Evolutionary conservation across 179 eudicot species (phyloP).

Genomic region (Spergularia azorica): DNA sequence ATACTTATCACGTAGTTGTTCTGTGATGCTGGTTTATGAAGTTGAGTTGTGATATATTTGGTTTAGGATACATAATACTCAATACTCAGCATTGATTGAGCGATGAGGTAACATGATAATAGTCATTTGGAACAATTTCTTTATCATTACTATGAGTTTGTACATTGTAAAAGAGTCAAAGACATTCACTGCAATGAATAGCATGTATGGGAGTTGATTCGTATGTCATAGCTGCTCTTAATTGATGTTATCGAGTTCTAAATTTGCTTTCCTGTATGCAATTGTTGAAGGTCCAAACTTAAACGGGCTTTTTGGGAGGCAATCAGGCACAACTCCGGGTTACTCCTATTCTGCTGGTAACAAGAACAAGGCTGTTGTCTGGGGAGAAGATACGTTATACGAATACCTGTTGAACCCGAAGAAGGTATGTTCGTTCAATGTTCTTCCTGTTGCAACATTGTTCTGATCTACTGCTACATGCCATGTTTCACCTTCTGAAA

Average conservation of each 20-base stretch:
- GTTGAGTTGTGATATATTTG: too few species aligned
- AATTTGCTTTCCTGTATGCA: neutral
- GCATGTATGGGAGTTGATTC: neutral
- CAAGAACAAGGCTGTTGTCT: slow-evolving; percentile 69
- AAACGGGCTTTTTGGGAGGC: slow-evolving; percentile 83
- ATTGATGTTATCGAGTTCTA: neutral
- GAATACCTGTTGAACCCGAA: slow-evolving; percentile 81
- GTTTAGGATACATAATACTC: too few species aligned
- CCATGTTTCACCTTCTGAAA: too few species aligned
- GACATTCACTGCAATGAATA: neutral
- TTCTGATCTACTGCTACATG: too few species aligned
- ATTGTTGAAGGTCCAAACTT: slow-evolving; percentile 59
- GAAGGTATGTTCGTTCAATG: slow-evolving; percentile 47
- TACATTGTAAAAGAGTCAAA: too few species aligned
- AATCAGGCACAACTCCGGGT: slow-evolving; percentile 75
- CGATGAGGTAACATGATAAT: too few species aligned
- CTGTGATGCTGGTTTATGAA: too few species aligned
- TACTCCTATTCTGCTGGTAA: slow-evolving; percentile 79
- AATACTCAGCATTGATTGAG: too few species aligned
- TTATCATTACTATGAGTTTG: too few species aligned
- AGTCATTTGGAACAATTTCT: too few species aligned
- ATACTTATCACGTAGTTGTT: too few species aligned
- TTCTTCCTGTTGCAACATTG: too few species aligned
- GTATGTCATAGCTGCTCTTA: neutral
- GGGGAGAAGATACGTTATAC: slow-evolving; percentile 74